phyloP scores from a whole-genome alignment of 2,329 filamentous ascomycete species.

The Cytospora leucostoma region DNA sequence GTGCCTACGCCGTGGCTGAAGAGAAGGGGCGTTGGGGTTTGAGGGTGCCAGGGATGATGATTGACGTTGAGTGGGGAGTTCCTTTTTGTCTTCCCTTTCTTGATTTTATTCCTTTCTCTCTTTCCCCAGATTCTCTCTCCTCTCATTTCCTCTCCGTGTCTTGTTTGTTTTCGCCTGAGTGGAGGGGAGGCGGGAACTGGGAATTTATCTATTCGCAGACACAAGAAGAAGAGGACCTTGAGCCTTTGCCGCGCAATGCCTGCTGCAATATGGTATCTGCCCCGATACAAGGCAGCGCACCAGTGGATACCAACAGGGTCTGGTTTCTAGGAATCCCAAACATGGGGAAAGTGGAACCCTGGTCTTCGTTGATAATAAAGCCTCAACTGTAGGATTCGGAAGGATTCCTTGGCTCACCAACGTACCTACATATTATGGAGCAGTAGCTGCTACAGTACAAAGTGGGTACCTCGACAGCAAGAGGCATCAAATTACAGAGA shows the following conservation, averaged over 20 bases:
- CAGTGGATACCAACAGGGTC: too few species aligned
- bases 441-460: not conserved
- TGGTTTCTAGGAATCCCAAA: too few species aligned
- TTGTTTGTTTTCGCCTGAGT: too few species aligned
- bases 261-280: too few species aligned
- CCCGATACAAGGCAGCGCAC: too few species aligned
- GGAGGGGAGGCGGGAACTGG: too few species aligned
- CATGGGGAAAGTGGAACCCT: not conserved
- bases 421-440: too few species aligned
- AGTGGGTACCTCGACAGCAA: not conserved
- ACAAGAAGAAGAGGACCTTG: too few species aligned
- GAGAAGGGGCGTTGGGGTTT: not conserved
- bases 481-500: not conserved
- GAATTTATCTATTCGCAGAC: too few species aligned
- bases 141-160: too few species aligned
- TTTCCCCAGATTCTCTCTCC: too few species aligned
- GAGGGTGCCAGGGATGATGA: not conserved
- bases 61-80: not conserved
- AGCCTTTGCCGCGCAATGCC: too few species aligned
- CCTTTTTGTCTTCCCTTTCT: not conserved
- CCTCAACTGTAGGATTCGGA: not conserved
- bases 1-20: conserved; percentile 20
- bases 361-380: not conserved
- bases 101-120: not conserved
- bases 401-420: not conserved